These are phyloP conservation scores for Suillus fuscotomentosus DNA, from an alignment of 768 basidiomycete species.

Conservation along the genomic window DNA sequence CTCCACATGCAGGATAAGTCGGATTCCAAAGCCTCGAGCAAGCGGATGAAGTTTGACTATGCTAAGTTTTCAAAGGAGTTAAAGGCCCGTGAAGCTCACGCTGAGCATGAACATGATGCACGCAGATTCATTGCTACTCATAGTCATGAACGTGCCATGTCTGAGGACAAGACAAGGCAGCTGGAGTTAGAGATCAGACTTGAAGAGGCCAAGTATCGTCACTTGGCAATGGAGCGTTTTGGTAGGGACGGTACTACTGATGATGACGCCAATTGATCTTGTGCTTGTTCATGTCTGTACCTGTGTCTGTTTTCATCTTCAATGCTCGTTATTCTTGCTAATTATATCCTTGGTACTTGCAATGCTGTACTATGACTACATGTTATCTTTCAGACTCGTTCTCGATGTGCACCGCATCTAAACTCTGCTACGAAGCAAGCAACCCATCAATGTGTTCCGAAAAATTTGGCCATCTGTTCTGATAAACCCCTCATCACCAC, in stretches of 20 bases:
- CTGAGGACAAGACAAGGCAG: not conserved
- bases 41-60: not conserved
- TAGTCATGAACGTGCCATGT: not conserved
- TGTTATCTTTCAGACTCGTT: too few species aligned
- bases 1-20: not conserved
- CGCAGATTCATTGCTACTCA: not conserved
- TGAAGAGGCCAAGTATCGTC: not conserved
- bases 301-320: not conserved
- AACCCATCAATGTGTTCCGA: too few species aligned
- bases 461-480: too few species aligned
- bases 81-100: not conserved
- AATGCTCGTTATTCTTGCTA: not conserved
- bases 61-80: not conserved
- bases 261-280: not conserved
- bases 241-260: not conserved
- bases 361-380: too few species aligned
- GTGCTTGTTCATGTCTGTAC: not conserved
- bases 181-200: not conserved
- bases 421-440: too few species aligned
- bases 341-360: not conserved
- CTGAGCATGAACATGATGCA: not conserved
- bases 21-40: not conserved
- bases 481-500: too few species aligned
- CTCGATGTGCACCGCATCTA: too few species aligned
- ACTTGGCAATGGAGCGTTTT: not conserved